Base-by-base conservation (phyloP, 192 early-diverging fungal species). In the Umbelopsis vinacea region DNA sequence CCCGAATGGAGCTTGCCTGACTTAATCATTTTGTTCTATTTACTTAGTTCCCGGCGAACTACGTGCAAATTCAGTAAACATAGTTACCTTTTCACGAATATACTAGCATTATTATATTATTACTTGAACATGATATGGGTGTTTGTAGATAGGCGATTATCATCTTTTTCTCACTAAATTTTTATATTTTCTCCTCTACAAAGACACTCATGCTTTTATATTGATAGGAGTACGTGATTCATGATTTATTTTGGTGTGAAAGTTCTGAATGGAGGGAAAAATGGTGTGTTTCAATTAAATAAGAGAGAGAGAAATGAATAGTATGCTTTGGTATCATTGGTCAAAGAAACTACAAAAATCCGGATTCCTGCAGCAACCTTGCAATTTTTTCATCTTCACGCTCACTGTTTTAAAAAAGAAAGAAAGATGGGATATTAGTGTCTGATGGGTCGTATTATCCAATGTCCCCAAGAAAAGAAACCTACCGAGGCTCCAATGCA, bases 311-410 rank as follows among this genome's bases (percentile, higher is more conserved):
- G 40, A 43, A 43, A 12, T 50, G 48, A 1, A 50, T 50, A 50
- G 19, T 29, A 11, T 14, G 35, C 26, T 29, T 17, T 63, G 57
- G 57, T 63, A 63, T 63, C 57, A 54, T 63, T 63, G 57, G 29
- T 38, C 10, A 63, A 63, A 35, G 69, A 71, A 45, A 50, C 76
- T 89, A 94, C 70, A 94, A 76, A 77, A 94, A 92, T 19, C 93
- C 93, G 12, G 89, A 91, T 76, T 94, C 91, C 72, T 87, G 84
- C 24, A 94, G 84, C 35, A 92, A 80, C 26, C 93, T 86, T 68
- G 88, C 76, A 72, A 94, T 88, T 71, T 92, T 93, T 80, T 93
- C 92, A 77, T 93, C 92, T 72, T 94, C 91, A 66, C 91, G 85
- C 74, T 94, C 92, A 74, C 90, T 86, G 69, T 54, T n/a, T n/a